Evolutionary conservation across 768 basidiomycete genomes (phyloP).

Genomic region (Boletus vinaceobasis): DNA sequence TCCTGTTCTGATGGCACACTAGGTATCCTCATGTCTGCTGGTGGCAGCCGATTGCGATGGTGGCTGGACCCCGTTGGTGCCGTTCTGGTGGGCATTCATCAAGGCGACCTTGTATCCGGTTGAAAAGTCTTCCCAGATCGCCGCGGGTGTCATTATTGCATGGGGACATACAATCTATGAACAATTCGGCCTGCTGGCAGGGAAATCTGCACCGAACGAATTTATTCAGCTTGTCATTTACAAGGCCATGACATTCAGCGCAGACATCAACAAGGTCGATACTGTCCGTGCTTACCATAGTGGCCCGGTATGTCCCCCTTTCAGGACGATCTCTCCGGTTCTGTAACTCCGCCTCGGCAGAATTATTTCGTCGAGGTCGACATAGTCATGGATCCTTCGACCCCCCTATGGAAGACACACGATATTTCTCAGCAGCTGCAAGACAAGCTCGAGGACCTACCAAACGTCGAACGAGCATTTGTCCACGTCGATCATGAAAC

Average conservation of each 20-base stretch:
- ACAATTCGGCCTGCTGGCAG: conserved; percentile 85
- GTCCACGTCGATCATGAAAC: conserved; percentile 95
- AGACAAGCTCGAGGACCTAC: conserved; percentile 84
- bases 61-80: conserved; percentile 83
- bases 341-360: conserved; percentile 33
- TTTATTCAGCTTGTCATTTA: conserved; percentile 90
- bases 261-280: conserved; percentile 83
- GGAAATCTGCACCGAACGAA: conserved; percentile 87
- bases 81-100: conserved; percentile 51
- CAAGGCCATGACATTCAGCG: conserved; percentile 83
- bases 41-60: conserved; percentile 78
- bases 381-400: conserved; percentile 86
- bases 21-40: conserved; percentile 82
- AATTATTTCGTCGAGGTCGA: conserved; percentile 95
- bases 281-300: conserved; percentile 93
- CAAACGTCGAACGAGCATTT: conserved; percentile 89
- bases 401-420: conserved; percentile 86
- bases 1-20: conserved; percentile 1
- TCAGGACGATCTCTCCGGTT: neutral
- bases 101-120: neutral
- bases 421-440: conserved; percentile 84
- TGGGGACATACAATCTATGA: conserved; percentile 75
- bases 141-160: conserved; percentile 69
- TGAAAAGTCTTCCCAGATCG: conserved; percentile 49
- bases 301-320: conserved; percentile 53